These are phyloP conservation scores for Haplosporangium gracile DNA, from an alignment of 192 early-diverging fungal species.

Conservation along the genomic window DNA sequence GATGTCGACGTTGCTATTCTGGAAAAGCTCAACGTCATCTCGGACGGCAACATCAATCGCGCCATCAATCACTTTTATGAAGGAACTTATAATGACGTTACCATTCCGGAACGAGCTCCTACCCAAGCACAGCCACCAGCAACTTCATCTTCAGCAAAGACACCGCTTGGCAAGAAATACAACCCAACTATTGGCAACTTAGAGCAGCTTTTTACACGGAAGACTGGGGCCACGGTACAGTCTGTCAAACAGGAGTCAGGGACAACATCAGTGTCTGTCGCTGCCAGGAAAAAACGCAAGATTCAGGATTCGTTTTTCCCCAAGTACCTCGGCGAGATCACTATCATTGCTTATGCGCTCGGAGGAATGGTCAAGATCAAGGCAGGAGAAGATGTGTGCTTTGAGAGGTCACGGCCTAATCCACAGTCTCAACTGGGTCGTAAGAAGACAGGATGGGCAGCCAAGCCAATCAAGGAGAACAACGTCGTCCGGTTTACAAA, in stretches of 20 bases:
- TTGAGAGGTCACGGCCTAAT: constrained; percentile 50
- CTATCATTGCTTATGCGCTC: constrained; percentile 57
- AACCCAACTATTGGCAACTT: background rate
- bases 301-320: constrained; percentile 21
- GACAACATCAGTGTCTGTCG: background rate
- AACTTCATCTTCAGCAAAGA: background rate
- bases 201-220: background rate
- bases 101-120: constrained; percentile 6
- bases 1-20: constrained; percentile 47
- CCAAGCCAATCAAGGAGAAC: constrained; percentile 41
- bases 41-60: constrained; percentile 56
- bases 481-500: constrained; percentile 65
- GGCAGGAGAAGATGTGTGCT: constrained; percentile 51
- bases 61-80: constrained; percentile 60
- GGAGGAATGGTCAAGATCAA: constrained; percentile 55
- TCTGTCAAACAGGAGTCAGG: background rate
- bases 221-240: background rate
- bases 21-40: constrained; percentile 47
- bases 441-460: constrained; percentile 45
- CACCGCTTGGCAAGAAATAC: background rate
- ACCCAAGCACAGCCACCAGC: background rate
- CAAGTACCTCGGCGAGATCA: constrained; percentile 37
- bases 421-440: constrained; percentile 25
- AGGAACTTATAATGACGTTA: constrained; percentile 27
- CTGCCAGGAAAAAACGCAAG: constrained; percentile 26